Evolutionary conservation across 2,329 filamentous ascomycete genomes (phyloP), one percentile per base, ranked within the genome.

Genomic region (Monosporascus sp.): DNA sequence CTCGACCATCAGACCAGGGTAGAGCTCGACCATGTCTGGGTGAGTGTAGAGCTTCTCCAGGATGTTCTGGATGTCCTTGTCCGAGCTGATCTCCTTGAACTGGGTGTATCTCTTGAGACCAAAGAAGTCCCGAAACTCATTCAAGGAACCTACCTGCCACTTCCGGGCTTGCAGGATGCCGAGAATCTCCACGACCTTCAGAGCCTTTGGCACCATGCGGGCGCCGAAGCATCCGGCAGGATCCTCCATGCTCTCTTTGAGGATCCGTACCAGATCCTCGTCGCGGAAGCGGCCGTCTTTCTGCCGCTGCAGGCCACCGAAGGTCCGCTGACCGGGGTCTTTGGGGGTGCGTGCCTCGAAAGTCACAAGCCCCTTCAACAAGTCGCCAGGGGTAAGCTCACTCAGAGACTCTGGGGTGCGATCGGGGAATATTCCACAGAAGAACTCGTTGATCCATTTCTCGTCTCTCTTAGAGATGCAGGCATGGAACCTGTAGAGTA

Each of bases 1-100:
- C 63, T 86, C 82, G n/a, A 80, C 72, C 56, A 88, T 78, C 1
- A 89, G 69, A 9, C 86, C 86, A 0, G 86, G 85, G 62, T 89
- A 89, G 6, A 89, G 73, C 63, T 89, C 86, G 14, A 89, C 82
- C 64, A 79, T 80, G 58, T 87, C 85, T 0, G 83, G 83, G 48
- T 84, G 75, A 22, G 78, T 76, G 66, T 87, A 87, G 14, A 87
- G 70, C 58, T 80, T 74, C 55, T 80, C 77, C 4, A 87, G 73
- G 7, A 76, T 71, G 27, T 77, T 71, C 1, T 77, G 76, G 31
- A 86, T 78, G n/a, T 81, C 74, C 2, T 73, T 71, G 57, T 86
- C 74, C 1, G 73, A 69, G 58, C 80, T 85, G 62, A 87, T 82
- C 44, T 83, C 80, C 50, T 74, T 74, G 61, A 87, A 86, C 0